A percentile compares a stretch with the other conserved stretches of the same genome.
Evolutionary conservation across 2,329 filamentous ascomycete species (phyloP).

Genomic region (Myriosclerotinia duriaeana): DNA sequence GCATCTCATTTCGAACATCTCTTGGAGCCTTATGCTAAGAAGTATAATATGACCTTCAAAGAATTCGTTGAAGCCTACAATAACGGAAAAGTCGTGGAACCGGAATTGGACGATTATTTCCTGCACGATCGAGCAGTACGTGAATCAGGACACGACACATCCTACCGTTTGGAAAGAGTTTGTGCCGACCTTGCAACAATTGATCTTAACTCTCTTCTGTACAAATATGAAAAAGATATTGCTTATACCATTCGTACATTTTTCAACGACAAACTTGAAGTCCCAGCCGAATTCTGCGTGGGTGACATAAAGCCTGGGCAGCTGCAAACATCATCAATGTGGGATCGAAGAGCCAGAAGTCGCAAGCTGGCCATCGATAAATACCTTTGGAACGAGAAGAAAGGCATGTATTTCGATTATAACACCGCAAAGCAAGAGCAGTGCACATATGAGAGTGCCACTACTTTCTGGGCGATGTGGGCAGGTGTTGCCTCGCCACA

Average conservation of each 20-base stretch:
- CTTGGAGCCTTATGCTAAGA: conserved; percentile 39
- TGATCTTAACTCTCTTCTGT: conserved; percentile 89
- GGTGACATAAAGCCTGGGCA: conserved; percentile 65
- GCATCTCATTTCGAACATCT: conserved; percentile 54
- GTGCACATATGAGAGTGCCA: conserved; percentile 83
- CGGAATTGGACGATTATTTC: conserved; percentile 92
- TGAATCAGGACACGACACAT: conserved; percentile 95
- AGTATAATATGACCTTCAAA: conserved; percentile 76
- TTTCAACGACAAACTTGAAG: conserved; percentile 78
- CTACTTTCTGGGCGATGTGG: conserved; percentile 98
- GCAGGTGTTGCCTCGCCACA: conserved; percentile 81
- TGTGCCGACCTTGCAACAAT: conserved; percentile 89
- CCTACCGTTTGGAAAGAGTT: conserved; percentile 85
- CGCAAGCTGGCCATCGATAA: conserved; percentile 86
- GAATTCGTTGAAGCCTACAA: conserved; percentile 92
- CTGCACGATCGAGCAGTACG: conserved; percentile 92
- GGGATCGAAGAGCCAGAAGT: conserved; percentile 85
- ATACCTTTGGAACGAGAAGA: conserved; percentile 87
- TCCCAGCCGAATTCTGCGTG: conserved; percentile 79
- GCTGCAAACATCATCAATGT: conserved; percentile 77
- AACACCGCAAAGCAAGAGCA: conserved; percentile 79
- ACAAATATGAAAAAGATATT: conserved; percentile 97
- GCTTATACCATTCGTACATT: conserved; percentile 78
- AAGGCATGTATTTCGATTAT: conserved; percentile 98
- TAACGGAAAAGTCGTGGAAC: conserved; percentile 69